phyloP scores from a whole-genome alignment of 306 rosid species.

The Casuarina cunninghamiana region DNA sequence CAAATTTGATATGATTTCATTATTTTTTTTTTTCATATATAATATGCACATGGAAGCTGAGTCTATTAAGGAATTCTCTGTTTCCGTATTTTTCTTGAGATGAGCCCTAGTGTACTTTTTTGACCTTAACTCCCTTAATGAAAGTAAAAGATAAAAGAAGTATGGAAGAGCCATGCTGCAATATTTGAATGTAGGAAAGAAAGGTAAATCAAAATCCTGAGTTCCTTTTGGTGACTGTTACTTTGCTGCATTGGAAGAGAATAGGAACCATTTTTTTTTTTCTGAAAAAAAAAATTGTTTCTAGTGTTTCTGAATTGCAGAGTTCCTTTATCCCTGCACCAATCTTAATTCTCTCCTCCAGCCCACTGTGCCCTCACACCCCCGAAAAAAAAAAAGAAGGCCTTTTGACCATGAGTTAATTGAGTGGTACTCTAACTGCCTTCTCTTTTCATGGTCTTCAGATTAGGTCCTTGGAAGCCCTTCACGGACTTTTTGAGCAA shows the following conservation, averaged over 20 bases:
- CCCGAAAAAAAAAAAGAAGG: neutral
- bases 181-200: too few relatives aligned
- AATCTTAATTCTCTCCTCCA: neutral
- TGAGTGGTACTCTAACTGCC: neutral
- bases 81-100: neutral
- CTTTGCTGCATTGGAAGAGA: too few relatives aligned
- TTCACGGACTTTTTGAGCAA: conserved; percentile 80
- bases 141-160: too few relatives aligned
- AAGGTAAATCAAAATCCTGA: too few relatives aligned
- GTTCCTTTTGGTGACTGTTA: neutral
- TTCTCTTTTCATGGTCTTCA: conserved; percentile 37
- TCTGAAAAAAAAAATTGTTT: neutral
- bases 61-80: neutral
- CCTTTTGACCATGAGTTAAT: conserved; percentile 1
- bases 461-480: conserved; percentile 93
- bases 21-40: conserved; percentile 6
- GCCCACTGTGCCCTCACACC: neutral
- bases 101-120: too few relatives aligned
- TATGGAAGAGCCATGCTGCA: too few relatives aligned
- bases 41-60: neutral
- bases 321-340: neutral
- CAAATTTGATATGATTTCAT: conserved; percentile 12
- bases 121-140: too few relatives aligned
- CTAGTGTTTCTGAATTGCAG: neutral
- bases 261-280: too few relatives aligned